Conservation (phyloP, 306 rosid species). For the Geum urbanum region DNA sequence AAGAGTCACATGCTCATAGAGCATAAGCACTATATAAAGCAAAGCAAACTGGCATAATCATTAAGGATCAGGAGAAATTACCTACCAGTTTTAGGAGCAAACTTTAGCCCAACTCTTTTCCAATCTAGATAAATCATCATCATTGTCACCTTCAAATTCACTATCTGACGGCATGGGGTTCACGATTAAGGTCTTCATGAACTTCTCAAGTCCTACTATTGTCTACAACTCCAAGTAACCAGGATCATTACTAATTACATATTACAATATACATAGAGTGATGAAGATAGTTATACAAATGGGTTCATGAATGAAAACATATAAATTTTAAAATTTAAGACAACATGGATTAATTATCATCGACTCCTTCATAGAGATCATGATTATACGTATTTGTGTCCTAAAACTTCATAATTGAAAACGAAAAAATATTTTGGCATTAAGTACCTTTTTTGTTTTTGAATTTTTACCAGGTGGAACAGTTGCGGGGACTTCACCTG, state of each 20-base stretch:
- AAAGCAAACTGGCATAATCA: neutral
- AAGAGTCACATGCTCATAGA: too few relatives aligned
- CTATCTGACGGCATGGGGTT: slow-evolving; percentile 29
- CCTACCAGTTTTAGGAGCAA: slow-evolving; percentile 59
- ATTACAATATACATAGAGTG: neutral
- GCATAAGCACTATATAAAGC: too few relatives aligned
- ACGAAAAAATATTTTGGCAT: too few relatives aligned
- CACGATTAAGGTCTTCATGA: slow-evolving; percentile 40
- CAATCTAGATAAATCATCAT: slow-evolving; percentile 68
- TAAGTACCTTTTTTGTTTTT: too few relatives aligned
- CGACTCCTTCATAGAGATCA: too few relatives aligned
- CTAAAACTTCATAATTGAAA: too few relatives aligned
- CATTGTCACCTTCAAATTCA: slow-evolving; percentile 43
- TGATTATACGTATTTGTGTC: too few relatives aligned
- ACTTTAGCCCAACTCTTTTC: slow-evolving; percentile 51
- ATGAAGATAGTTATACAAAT: neutral
- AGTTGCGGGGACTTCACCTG: too few relatives aligned
- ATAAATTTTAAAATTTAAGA: slow-evolving; percentile 12
- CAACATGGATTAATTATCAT: too few relatives aligned
- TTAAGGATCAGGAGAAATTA: slow-evolving; percentile 21
- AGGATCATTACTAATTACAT: neutral
- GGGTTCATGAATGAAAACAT: neutral
- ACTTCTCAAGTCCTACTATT: slow-evolving; percentile 74
- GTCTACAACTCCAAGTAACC: slow-evolving; percentile 42
- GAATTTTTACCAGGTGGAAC: too few relatives aligned